Evolutionary conservation across 192 early-diverging fungal species (phyloP).

Genomic region (Coemansia aciculifera): DNA sequence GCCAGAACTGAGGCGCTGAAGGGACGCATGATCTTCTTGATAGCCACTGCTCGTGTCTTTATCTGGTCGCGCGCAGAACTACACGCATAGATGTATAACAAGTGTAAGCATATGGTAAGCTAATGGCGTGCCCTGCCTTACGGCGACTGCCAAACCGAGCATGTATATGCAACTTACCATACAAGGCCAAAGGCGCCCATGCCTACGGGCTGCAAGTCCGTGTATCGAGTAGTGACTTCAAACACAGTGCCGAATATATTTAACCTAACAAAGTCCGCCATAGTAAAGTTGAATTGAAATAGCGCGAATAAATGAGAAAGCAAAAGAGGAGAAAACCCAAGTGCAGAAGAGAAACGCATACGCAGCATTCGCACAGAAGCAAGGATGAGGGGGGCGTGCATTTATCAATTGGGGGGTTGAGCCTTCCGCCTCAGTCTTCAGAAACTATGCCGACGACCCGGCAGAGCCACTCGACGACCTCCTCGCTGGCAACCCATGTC

Average conservation of each 20-base stretch:
- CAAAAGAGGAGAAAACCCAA: no score
- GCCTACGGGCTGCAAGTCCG: conserved; percentile 89
- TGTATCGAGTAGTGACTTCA: conserved; percentile 84
- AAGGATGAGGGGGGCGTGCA: neutral
- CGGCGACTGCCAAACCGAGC: no score
- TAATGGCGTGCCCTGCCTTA: neutral
- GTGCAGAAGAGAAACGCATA: neutral
- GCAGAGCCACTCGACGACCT: conserved; percentile 54
- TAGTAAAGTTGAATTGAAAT: conserved; percentile 10
- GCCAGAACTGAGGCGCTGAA: conserved; percentile 90
- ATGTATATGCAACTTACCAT: conserved; percentile 63
- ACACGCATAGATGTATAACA: neutral
- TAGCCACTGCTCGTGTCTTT: conserved; percentile 80
- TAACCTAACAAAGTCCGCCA: conserved; percentile 73
- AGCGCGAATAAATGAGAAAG: neutral
- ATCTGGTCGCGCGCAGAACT: conserved; percentile 90
- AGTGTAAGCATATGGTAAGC: neutral
- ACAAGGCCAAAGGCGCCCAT: conserved; percentile 98
- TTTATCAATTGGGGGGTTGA: neutral
- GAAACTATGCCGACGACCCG: conserved; percentile 52
- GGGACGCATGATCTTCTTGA: conserved; percentile 97
- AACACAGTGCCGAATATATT: conserved; percentile 84
- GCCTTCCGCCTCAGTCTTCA: conserved; percentile 17
- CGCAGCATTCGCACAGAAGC: neutral
- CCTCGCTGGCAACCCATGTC: conserved; percentile 46